A percentile compares a stretch with the other conserved stretches of the same genome.
Conservation (phyloP, 2,329 filamentous ascomycete genomes). For the Aspergillus sp. region DNA sequence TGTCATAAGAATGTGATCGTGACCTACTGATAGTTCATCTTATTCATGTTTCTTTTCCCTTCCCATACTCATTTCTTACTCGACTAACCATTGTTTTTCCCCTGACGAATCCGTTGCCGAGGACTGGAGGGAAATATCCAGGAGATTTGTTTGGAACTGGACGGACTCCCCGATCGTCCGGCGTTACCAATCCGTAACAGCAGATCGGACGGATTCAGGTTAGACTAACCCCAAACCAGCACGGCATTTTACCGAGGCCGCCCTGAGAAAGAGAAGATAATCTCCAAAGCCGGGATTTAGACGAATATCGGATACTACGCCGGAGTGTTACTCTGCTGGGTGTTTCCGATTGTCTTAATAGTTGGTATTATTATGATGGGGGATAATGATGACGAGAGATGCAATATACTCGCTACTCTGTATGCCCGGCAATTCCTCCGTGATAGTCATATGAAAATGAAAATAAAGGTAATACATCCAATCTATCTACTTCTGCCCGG, state of each 20-base stretch:
- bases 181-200: background rate
- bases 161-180: background rate
- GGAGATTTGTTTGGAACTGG: background rate
- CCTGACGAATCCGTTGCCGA: background rate
- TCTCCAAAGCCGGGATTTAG: background rate
- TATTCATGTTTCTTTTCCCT: too few relatives aligned
- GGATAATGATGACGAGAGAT: background rate
- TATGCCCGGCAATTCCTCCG: too few relatives aligned
- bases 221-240: constrained; percentile 10
- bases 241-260: constrained; percentile 18
- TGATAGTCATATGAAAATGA: too few relatives aligned
- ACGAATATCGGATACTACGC: constrained; percentile 9
- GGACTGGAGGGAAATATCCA: background rate
- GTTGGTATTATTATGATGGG: background rate
- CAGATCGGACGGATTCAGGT: constrained; percentile 9
- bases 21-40: too few relatives aligned
- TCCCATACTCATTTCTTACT: too few relatives aligned
- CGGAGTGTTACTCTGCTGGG: background rate
- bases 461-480: background rate
- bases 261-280: background rate
- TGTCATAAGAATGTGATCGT: too few relatives aligned
- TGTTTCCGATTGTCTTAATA: background rate
- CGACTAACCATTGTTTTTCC: background rate
- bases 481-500: background rate
- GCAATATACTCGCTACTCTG: background rate